Evolutionary conservation across 805 yeast genomes (phyloP).

Genomic region (Metschnikowia hibisci): DNA sequence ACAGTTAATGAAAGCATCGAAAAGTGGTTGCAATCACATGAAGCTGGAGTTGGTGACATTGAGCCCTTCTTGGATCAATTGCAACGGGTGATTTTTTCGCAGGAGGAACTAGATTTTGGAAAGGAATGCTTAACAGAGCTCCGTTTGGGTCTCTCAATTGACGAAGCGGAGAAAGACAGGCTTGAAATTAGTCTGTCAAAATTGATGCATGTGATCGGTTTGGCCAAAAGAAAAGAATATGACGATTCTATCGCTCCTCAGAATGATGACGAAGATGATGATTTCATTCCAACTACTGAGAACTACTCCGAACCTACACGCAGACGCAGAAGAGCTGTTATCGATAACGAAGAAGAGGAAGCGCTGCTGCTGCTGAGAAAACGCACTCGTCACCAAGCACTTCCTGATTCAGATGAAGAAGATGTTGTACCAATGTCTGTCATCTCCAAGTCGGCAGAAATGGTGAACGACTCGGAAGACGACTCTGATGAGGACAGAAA

Average conservation of each 20-base stretch:
- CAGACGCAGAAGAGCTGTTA: conserved; percentile 1
- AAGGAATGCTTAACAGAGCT: conserved; percentile 8
- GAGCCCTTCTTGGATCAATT: conserved; percentile 21
- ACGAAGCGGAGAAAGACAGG: conserved; percentile 7
- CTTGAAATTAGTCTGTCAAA: not conserved
- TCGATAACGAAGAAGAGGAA: conserved; percentile 3
- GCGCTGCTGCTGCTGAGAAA: not conserved
- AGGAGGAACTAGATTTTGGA: conserved; percentile 17
- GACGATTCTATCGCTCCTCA: conserved; percentile 12
- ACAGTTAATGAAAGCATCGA: conserved; percentile 35
- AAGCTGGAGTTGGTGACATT: conserved; percentile 16
- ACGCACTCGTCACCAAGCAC: conserved; percentile 6
- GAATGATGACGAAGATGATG: conserved; percentile 22
- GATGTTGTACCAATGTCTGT: not conserved
- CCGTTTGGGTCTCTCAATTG: conserved; percentile 10
- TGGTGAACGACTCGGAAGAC: conserved; percentile 59
- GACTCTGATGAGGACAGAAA: conserved; percentile 56
- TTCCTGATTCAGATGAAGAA: conserved; percentile 3
- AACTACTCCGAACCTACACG: not conserved
- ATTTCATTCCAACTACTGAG: conserved; percentile 8
- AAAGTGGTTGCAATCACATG: conserved; percentile 34
- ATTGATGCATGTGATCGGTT: conserved; percentile 13
- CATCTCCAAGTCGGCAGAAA: conserved; percentile 44
- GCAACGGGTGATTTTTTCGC: conserved; percentile 9
- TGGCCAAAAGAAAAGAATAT: conserved; percentile 18